Percentiles rank a stretch among this genome's conserved stretches.
Conservation (phyloP, 768 basidiomycete genomes). For the Suillus spraguei region DNA sequence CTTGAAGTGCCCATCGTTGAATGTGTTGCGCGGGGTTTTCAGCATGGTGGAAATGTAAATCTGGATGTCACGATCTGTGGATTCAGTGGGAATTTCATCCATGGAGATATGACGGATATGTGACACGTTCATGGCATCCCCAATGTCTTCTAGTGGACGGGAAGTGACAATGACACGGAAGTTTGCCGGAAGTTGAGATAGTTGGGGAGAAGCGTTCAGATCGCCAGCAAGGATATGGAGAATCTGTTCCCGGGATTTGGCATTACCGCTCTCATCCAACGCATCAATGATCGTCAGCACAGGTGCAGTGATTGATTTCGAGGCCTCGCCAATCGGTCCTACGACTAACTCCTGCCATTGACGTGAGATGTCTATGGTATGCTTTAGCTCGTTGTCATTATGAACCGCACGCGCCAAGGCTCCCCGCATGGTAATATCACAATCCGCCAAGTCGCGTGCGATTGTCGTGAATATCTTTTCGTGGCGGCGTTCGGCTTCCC, state of each 20-base stretch:
- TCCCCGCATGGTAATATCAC: constrained; percentile 3
- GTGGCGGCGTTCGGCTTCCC: not conserved
- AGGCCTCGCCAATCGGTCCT: constrained; percentile 9
- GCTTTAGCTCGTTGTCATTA: not conserved
- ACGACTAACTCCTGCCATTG: constrained; percentile 25
- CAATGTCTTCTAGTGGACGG: constrained; percentile 13
- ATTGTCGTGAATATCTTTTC: constrained; percentile 9
- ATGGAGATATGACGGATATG: constrained; percentile 3
- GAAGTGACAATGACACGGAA: constrained; percentile 22
- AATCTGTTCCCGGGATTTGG: constrained; percentile 12
- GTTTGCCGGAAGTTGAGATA: constrained; percentile 7
- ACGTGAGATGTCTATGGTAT: not conserved
- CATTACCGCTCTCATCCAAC: constrained; percentile 21
- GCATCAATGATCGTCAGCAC: constrained; percentile 29
- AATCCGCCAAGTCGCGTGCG: not conserved
- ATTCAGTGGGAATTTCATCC: not conserved
- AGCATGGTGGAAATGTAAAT: constrained; percentile 4
- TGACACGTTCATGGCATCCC: constrained; percentile 7
- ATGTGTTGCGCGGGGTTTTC: not conserved
- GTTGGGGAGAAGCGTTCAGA: not conserved
- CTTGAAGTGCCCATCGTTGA: constrained; percentile 1
- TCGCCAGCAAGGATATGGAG: constrained; percentile 14
- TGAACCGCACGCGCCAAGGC: not conserved
- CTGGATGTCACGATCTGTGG: constrained; percentile 8
- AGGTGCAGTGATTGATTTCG: constrained; percentile 17